Evolutionary conservation across 1,284 basidiomycete species (phyloP), one percentile per base, ranked within the genome.

Genomic region (Somion occarium): DNA sequence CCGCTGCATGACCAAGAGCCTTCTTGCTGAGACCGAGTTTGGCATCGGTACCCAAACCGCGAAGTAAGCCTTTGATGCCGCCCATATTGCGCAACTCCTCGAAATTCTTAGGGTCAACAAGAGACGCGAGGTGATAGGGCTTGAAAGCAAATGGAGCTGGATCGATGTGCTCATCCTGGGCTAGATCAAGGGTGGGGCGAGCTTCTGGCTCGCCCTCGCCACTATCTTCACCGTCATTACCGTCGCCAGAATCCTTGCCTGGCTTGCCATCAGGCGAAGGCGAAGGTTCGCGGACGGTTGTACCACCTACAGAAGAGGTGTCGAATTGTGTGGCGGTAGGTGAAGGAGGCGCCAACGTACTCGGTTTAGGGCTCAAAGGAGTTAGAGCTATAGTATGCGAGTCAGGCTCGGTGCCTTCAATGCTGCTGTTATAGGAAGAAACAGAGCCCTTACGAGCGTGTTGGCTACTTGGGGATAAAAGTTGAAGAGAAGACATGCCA

Each of bases 71-170:
- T 1, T 75, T 61, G 2, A 81, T 71, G 38, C 97, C 96, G 23
- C 94, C 95, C 48, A 97, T 75, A 13, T 71, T 71, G 37, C 76
- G 74, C 18, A 99, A 78, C 30, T 77, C 68, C 1, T 85, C 77
- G 5, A 95, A 61, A 55, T 72, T 82, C 71, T 95, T 95, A 18
- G 94, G 93, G 66, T 98, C 95, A 45, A 98, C 83, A 45, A 98
- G 80, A 55, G 84, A 80, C 19, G 93, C 93, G 3, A 99, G 83
- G 50, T 78, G 73, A 54, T 80, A 82, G 0, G 95, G 92, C 51
- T 80, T 83, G 62, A 87, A 83, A 9, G 63, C 60, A 64, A 91
- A 93, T 0, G 91, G 88, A 0, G 79, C 68, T 0, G 86, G 82
- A 65, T 94, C 81, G 39, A 79, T 74, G n/a, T 73, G 72, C 38